A percentile compares a stretch with the other conserved stretches of the same genome.
These are phyloP conservation scores for Globisporangium iwayamae DNA, from an alignment of 352 stramenopile species.

Conservation along the genomic window DNA sequence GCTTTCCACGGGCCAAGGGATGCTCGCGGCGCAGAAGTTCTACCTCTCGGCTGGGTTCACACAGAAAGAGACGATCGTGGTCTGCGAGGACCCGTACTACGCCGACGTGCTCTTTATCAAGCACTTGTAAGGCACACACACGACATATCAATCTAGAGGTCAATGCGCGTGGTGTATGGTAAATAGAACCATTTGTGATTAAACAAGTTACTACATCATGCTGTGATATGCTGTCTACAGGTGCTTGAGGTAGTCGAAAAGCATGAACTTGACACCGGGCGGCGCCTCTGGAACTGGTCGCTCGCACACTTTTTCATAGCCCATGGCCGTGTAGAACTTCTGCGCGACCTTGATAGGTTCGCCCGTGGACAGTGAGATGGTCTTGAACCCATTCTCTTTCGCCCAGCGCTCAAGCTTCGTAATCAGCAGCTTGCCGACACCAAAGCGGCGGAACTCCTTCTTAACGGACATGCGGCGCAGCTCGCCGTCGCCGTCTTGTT, in stretches of 20 bases:
- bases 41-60: slow-evolving; percentile 29
- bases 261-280: slow-evolving; percentile 15
- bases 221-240: slow-evolving; percentile 8
- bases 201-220: no score
- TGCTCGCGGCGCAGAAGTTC: slow-evolving; percentile 39
- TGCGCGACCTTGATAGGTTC: slow-evolving; percentile 22
- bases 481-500: slow-evolving; percentile 22
- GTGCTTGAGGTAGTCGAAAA: slow-evolving; percentile 35
- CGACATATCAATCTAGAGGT: background rate
- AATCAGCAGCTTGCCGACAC: slow-evolving; percentile 25
- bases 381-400: slow-evolving; percentile 14
- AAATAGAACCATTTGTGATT: background rate
- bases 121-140: slow-evolving; percentile 1
- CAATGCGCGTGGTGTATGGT: background rate
- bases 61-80: slow-evolving; percentile 14
- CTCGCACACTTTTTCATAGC: slow-evolving; percentile 23
- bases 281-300: slow-evolving; percentile 28
- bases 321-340: slow-evolving; percentile 34
- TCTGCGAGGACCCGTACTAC: slow-evolving; percentile 25
- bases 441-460: slow-evolving; percentile 23
- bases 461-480: slow-evolving; percentile 40
- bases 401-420: slow-evolving; percentile 31
- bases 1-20: slow-evolving; percentile 25
- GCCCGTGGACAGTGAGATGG: slow-evolving; percentile 29
- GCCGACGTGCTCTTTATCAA: slow-evolving; percentile 29